These are phyloP conservation scores for Hymenoscyphus fructigenus DNA, from an alignment of 2,329 filamentous ascomycete genomes.

Conservation along the genomic window DNA sequence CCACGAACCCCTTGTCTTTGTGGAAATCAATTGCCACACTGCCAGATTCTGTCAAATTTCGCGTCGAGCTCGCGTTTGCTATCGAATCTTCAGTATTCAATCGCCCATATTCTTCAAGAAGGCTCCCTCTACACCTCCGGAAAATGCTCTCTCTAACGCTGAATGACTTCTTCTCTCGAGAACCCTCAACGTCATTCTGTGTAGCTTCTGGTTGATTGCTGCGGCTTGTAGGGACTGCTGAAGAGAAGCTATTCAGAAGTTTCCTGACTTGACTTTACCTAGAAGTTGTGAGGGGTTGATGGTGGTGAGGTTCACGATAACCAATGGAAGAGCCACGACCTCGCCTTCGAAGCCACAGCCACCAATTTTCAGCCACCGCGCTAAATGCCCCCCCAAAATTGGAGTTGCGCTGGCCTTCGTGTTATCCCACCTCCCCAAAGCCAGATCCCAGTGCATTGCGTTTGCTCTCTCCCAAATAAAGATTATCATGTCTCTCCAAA, in stretches of 20 bases:
- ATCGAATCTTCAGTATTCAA: background rate
- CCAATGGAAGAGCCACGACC: too few species aligned
- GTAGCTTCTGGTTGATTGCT: too few species aligned
- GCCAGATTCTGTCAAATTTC: background rate
- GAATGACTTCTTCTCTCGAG: background rate
- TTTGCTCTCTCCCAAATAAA: background rate
- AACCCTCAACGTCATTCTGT: too few species aligned
- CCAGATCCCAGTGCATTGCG: constrained; percentile 10
- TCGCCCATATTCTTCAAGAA: background rate
- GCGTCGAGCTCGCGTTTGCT: background rate
- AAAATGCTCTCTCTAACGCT: background rate
- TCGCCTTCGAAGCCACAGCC: too few species aligned
- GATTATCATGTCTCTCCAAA: constrained; percentile 44
- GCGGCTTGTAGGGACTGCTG: too few species aligned
- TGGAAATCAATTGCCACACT: constrained; percentile 27
- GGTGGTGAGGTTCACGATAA: too few species aligned
- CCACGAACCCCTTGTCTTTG: constrained; percentile 16
- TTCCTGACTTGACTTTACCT: too few species aligned
- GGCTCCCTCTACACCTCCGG: background rate
- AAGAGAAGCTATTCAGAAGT: too few species aligned
- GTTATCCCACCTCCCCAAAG: background rate
- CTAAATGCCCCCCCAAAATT: background rate
- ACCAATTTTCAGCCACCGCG: background rate
- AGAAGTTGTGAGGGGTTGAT: too few species aligned
- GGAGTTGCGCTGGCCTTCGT: constrained; percentile 4